A percentile compares a stretch with the other conserved stretches of the same genome.
These are phyloP conservation scores for Solanum hybrid DNA, from an alignment of 305 asterid genomes.

Conservation along the genomic window DNA sequence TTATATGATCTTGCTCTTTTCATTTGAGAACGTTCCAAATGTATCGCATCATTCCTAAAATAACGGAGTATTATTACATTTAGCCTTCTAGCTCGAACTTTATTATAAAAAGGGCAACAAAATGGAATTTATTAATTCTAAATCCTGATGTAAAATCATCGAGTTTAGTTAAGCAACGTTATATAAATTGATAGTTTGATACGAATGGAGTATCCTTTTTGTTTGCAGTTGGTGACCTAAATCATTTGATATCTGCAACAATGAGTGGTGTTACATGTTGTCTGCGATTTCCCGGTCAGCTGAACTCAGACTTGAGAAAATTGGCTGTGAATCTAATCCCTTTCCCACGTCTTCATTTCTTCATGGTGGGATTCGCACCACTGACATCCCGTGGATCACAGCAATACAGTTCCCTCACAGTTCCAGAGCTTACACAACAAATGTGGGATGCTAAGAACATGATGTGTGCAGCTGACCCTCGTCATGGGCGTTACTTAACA, in stretches of 20 bases:
- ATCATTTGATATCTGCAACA: conserved; percentile 17
- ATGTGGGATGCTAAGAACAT: conserved; percentile 16
- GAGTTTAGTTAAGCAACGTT: too few species aligned
- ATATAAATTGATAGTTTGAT: too few species aligned
- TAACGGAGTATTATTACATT: neutral
- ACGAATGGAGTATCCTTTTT: neutral
- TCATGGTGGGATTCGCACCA: conserved; percentile 18
- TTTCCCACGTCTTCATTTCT: conserved; percentile 16
- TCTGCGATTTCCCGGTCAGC: conserved; percentile 14
- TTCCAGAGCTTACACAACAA: conserved; percentile 15
- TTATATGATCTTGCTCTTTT: neutral
- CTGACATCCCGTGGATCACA: conserved; percentile 14
- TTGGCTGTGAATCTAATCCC: conserved; percentile 11
- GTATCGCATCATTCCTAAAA: neutral
- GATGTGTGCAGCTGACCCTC: conserved; percentile 19
- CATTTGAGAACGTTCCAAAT: neutral
- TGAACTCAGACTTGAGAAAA: conserved; percentile 11
- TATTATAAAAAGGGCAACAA: neutral
- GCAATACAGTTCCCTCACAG: conserved; percentile 12
- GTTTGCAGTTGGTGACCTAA: conserved; percentile 16
- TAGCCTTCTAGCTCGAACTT: neutral
- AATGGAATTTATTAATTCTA: neutral
- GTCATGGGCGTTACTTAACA: conserved; percentile 14
- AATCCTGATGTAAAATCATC: neutral
- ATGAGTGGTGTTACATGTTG: conserved; percentile 16